Percentiles rank a stretch among this genome's conserved stretches.
Evolutionary conservation across 345 rosid species (phyloP).

Genomic region (Linum lewisii): DNA sequence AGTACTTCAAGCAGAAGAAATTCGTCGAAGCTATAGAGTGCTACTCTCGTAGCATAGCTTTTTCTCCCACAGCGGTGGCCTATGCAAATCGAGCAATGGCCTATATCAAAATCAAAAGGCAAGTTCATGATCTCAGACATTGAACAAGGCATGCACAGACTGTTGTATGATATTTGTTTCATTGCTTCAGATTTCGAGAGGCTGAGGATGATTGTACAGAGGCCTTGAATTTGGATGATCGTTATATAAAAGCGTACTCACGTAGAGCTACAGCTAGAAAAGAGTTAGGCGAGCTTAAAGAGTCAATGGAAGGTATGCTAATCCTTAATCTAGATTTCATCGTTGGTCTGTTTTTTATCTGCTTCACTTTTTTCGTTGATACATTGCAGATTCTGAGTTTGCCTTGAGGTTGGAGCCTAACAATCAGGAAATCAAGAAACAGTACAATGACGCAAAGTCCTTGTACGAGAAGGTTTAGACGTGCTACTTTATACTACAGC

Average conservation of each 20-base stretch:
- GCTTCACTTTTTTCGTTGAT: constrained; percentile 15
- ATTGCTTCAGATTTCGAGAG: constrained; percentile 46
- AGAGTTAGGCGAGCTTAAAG: constrained; percentile 64
- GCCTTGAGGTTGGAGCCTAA: constrained; percentile 76
- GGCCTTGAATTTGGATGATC: constrained; percentile 84
- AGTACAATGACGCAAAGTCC: constrained; percentile 53
- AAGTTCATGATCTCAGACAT: constrained; percentile 6
- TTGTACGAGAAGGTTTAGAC: constrained; percentile 58
- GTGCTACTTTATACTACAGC: not conserved
- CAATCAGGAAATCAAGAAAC: constrained; percentile 81
- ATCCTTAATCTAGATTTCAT: not conserved
- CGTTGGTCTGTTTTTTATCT: constrained; percentile 2
- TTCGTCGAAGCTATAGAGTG: constrained; percentile 78
- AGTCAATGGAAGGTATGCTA: constrained; percentile 61
- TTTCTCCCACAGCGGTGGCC: constrained; percentile 75
- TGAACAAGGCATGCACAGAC: no score
- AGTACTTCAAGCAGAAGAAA: constrained; percentile 72
- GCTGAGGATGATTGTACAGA: constrained; percentile 93
- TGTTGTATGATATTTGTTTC: not conserved
- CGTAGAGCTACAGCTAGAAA: constrained; percentile 87
- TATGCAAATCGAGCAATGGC: constrained; percentile 94
- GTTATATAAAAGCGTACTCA: constrained; percentile 78
- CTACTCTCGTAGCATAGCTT: constrained; percentile 82
- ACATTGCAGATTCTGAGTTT: constrained; percentile 75
- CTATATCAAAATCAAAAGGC: constrained; percentile 74